Percentiles rank a stretch among this genome's conserved stretches.
Conservation (phyloP, 805 yeast genomes). For the Saccharomycopsis guyanensis region DNA sequence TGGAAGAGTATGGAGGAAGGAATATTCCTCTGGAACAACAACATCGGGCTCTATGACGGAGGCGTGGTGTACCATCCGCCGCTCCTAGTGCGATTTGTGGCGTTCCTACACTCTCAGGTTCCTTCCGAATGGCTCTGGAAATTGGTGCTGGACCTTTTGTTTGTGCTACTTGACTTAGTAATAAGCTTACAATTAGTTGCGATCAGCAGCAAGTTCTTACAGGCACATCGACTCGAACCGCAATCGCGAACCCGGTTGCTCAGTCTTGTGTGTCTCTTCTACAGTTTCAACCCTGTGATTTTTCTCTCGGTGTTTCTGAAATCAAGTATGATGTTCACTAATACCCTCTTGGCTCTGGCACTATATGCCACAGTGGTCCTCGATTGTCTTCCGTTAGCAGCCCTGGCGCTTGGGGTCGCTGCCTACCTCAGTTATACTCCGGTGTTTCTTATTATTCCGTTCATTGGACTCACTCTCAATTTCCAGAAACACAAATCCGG, state of each 20-base stretch:
- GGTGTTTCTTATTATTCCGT: conserved; percentile 38
- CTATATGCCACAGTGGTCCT: conserved; percentile 35
- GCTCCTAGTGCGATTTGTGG: conserved; percentile 47
- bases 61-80: conserved; percentile 88
- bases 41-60: conserved; percentile 67
- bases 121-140: conserved; percentile 11
- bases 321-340: conserved; percentile 57
- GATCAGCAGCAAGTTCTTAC: conserved; percentile 34
- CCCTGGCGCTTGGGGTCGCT: conserved; percentile 53
- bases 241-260: conserved; percentile 18
- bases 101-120: conserved; percentile 26
- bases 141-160: conserved; percentile 29
- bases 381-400: conserved; percentile 31
- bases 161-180: conserved; percentile 50
- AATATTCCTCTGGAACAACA: conserved; percentile 47
- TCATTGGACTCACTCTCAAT: conserved; percentile 31
- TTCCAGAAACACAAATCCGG: conserved; percentile 3
- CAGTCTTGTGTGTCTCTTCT: conserved; percentile 48
- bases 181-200: conserved; percentile 47
- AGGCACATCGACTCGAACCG: conserved; percentile 20
- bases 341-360: conserved; percentile 45
- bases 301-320: conserved; percentile 59
- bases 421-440: conserved; percentile 45
- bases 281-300: conserved; percentile 75
- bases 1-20: conserved; percentile 61